Base-by-base conservation (phyloP, 2,329 filamentous ascomycete genomes). In the Nothophoma quercina region DNA sequence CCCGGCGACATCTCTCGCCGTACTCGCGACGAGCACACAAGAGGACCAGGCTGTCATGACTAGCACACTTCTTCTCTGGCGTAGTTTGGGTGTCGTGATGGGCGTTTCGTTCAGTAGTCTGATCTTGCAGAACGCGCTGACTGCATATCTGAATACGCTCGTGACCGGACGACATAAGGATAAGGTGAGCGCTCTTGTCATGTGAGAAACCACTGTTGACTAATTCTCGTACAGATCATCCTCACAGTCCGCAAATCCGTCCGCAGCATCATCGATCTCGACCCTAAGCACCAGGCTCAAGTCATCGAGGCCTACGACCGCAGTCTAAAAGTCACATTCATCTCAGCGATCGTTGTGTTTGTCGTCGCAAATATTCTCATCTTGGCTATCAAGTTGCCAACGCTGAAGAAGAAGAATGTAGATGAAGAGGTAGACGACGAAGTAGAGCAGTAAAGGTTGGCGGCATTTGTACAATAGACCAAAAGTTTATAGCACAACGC, bases 71-170 rank as follows among this genome's bases (percentile, higher is more conserved):
- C 82, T 88, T 15, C 76, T 93, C 15, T 91, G 88, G 85, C 82
- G 89, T 47, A 85, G 84, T 51, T 73, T 93, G 5, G 90, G 89
- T 6, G 83, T 82, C 49, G 88, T 93, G 1, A 80, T 92, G 65
- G 90, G 89, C n/a, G 83, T 93, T 35, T 85, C 89, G 1, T 77
- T 82, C 44, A 89, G 85, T 60, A 89, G 87, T 67, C 80, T 91
- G 51, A 83, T 91, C 7, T 77, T 93, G 56, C 89, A 93, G 75
- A 91, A 91, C 64, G 81, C 84, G 1, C 76, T 93, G 43, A 74
- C 83, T 7, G 74, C 79, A 15, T 87, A 86, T 59, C 78, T 93
- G 5, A 73, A 83, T 4, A 4, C 58, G 69, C 79, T 82, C 26
- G 86, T 93, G 7, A 79, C 78, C 0, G 87, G 85, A 0, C 76